Percentiles rank a stretch among this genome's conserved stretches.
phyloP scores from a whole-genome alignment of 1,284 basidiomycete genomes.

The Melampsora abietis-canadensis region DNA sequence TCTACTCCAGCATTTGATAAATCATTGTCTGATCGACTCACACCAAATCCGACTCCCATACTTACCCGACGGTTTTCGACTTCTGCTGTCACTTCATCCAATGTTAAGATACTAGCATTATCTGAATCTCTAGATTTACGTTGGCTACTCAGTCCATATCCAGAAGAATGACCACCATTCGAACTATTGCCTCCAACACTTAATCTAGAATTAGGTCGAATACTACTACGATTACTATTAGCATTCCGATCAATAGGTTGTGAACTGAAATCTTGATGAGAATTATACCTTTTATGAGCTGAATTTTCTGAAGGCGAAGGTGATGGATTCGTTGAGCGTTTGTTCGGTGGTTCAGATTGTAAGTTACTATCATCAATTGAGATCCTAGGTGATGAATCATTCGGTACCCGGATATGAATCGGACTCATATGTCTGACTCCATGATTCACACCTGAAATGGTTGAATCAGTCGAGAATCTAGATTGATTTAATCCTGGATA shows the following conservation, averaged over 20 bases:
- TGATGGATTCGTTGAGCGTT: neutral
- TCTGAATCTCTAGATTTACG: constrained; percentile 68
- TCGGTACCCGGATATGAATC: neutral
- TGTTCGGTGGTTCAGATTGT: neutral
- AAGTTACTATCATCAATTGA: neutral
- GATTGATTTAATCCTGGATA: constrained; percentile 14
- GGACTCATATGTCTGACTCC: neutral
- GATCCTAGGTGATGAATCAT: neutral
- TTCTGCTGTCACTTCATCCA: constrained; percentile 95
- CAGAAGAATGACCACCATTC: neutral
- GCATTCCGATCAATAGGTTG: neutral
- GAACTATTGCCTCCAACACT: neutral
- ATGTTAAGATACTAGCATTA: constrained; percentile 84
- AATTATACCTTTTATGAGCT: neutral
- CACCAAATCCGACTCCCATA: constrained; percentile 48
- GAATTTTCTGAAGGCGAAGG: neutral
- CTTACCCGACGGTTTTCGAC: constrained; percentile 76
- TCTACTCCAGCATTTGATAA: constrained; percentile 35
- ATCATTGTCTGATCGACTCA: constrained; percentile 54
- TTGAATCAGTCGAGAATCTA: constrained; percentile 13
- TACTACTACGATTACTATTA: neutral
- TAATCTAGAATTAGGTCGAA: neutral
- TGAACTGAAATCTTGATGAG: neutral
- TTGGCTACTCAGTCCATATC: neutral
- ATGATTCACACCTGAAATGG: neutral